Evolutionary conservation across 352 stramenopile species (phyloP), one percentile per base, ranked within the genome.

Genomic region (Phytophthora sansomeana): DNA sequence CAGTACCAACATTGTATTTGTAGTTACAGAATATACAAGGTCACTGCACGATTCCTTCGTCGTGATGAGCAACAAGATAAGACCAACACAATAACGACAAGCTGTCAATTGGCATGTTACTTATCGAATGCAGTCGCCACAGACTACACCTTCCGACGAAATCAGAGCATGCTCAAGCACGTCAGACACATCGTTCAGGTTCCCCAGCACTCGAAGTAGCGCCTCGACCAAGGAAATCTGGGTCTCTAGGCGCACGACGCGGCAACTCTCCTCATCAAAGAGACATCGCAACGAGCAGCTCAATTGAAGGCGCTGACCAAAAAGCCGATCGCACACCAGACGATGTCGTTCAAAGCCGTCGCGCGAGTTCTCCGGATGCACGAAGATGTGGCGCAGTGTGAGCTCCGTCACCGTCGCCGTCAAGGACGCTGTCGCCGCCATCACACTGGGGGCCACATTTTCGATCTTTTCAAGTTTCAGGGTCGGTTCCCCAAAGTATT

Each of bases 371-470:
- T 44, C 6, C 10, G 62, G 2, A 26, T 59, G 54, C 21, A 50
- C 28, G 41, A 75, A 62, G 1, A 59, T 13, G n/a, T 63, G 28
- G 0, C 26, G 29, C 47, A 76, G 6, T 17, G 63, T 63, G 47
- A 59, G n/a, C 8, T 72, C 41, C 14, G 68, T 67, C 30, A 76
- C 44, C 2, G 63, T 73, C 52, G 69, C 19, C 4, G 30, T 69
- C 13, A 75, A 43, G 3, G 14, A 63, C 21, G 47, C 63, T 28
- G 32, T 44, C 11, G 68, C 68, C 51, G 39, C 44, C 53, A 67
- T 63, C 0, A 75, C 50, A 32, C 21, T 36, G 17, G 60, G 21
- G 7, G 41, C 21, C 7, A 63, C n/a, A 3, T 26, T 39, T 33
- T 75, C 57, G 9, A 75, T 60, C 17, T 17, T 53, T 24, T 66